Evolutionary conservation across 805 yeast species (phyloP).

Genomic region (Candida silvatica): DNA sequence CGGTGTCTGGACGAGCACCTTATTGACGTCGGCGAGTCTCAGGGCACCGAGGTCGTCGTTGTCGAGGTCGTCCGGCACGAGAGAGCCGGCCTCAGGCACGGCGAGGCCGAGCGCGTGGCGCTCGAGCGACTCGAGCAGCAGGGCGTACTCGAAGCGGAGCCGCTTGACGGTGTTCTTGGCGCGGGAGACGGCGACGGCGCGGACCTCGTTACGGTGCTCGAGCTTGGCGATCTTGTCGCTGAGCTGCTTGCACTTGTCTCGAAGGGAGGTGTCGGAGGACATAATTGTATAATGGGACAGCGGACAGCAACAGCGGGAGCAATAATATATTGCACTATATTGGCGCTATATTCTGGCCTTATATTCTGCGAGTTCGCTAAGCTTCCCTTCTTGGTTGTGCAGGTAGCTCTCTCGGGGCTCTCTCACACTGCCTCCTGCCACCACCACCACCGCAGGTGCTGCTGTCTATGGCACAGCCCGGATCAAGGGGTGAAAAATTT

Average conservation of each 20-base stretch:
- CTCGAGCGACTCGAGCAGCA: conserved; percentile 75
- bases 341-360: too few relatives aligned
- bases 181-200: conserved; percentile 68
- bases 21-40: conserved; percentile 18
- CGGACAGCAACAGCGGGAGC: too few relatives aligned
- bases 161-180: conserved; percentile 71
- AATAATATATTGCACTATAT: too few relatives aligned
- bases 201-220: conserved; percentile 69
- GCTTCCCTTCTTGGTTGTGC: too few relatives aligned
- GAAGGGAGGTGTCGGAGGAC: too few relatives aligned
- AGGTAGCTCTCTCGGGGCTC: too few relatives aligned
- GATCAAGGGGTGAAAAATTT: too few relatives aligned
- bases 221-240: conserved; percentile 61
- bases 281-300: too few relatives aligned
- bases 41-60: conserved; percentile 20
- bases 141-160: conserved; percentile 72
- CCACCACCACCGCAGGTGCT: too few relatives aligned
- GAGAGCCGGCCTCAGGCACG: conserved; percentile 16
- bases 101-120: conserved; percentile 29
- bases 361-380: too few relatives aligned
- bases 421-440: too few relatives aligned
- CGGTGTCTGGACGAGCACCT: conserved; percentile 19
- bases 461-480: too few relatives aligned
- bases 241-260: conserved; percentile 64
- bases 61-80: conserved; percentile 18